Conservation (phyloP, 441 rosid genomes). For the Populus trichocarpa region DNA sequence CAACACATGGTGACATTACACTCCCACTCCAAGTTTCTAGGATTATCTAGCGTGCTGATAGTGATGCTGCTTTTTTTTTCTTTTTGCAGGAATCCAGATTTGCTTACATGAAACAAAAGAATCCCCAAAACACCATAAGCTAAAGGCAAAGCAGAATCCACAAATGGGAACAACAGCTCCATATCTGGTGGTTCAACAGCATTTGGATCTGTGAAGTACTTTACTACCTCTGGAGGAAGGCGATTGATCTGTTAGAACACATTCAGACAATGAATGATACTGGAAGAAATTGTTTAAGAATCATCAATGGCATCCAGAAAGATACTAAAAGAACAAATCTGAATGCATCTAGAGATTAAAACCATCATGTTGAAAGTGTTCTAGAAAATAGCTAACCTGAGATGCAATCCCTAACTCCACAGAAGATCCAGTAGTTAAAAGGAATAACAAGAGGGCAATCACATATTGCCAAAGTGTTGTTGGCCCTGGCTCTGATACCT, state of each 20-base stretch:
- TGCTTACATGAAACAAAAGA: conserved; percentile 81
- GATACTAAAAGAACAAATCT: conserved; percentile 4
- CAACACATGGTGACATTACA: neutral
- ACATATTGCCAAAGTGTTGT: conserved; percentile 99
- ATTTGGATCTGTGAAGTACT: conserved; percentile 93
- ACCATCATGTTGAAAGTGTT: neutral
- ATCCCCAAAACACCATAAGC: conserved; percentile 94
- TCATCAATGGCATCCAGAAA: conserved; percentile 5
- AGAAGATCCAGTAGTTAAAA: conserved; percentile 84
- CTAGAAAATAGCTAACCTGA: conserved; percentile 48
- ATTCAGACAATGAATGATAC: neutral
- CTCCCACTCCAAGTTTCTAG: neutral
- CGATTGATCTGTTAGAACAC: conserved; percentile 62
- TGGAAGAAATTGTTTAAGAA: neutral
- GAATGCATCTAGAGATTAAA: neutral
- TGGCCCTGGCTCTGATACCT: conserved; percentile 94
- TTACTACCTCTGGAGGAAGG: conserved; percentile 89
- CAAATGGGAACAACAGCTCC: conserved; percentile 84
- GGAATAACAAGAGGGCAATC: conserved; percentile 77
- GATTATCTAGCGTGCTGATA: neutral
- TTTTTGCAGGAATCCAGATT: neutral
- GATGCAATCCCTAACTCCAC: conserved; percentile 96
- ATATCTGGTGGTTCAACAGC: conserved; percentile 84
- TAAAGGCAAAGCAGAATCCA: conserved; percentile 87
- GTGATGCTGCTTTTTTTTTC: neutral